Base-by-base conservation (phyloP, 225 moss, liverwort and hornwort species). In the Pleurozium schreberi region DNA sequence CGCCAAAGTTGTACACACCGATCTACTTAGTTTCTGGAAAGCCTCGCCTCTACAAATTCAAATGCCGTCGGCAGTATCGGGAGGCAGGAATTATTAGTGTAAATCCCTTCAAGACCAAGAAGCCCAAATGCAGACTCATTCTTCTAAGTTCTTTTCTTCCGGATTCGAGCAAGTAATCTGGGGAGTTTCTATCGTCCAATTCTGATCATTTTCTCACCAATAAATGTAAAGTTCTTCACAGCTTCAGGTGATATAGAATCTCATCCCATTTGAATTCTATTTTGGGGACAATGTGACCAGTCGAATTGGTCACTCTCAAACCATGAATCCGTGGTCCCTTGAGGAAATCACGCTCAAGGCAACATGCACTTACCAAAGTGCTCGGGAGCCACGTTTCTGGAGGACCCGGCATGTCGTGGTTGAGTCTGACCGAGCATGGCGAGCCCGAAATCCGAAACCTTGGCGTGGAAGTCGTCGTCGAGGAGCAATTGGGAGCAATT, bases 401-500 rank as follows among this genome's bases (percentile, higher is more conserved):
- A 42, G 70, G 42, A 26, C 8, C 6, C 14, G 26, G 14, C 42
- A 42, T 8, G 42, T 25, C 28, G 14, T 71, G 73, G 73, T 73
- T 30, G 45, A 73, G 71, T 17, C 15, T 16, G 27, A 71, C 43
- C 9, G 10, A 71, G 45, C 73, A 47, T 30, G 11, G 18, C 47
- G 18, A 30, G 18, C 18, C 47, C 45, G 88, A 70, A 94, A 45
- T 93, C 91, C 9, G 87, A 90, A 4, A 93, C 93, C 78, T 93
- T 91, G 26, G 92, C 89, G 49, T 85, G 89, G 77, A 94, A 92
- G n/a, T 92, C 85, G 27, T 93, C 90, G 68, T 87, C 82, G 73
- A 94, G 74, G 64, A 93, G 88, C 67, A 85, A 85, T 64, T 92
- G 88, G 47, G 91, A 92, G 26, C 92, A 90, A 59, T 93, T 94